These are phyloP conservation scores for Pseudopediastrum boryanum DNA, from an alignment of 139 green algal genomes.

Conservation along the genomic window DNA sequence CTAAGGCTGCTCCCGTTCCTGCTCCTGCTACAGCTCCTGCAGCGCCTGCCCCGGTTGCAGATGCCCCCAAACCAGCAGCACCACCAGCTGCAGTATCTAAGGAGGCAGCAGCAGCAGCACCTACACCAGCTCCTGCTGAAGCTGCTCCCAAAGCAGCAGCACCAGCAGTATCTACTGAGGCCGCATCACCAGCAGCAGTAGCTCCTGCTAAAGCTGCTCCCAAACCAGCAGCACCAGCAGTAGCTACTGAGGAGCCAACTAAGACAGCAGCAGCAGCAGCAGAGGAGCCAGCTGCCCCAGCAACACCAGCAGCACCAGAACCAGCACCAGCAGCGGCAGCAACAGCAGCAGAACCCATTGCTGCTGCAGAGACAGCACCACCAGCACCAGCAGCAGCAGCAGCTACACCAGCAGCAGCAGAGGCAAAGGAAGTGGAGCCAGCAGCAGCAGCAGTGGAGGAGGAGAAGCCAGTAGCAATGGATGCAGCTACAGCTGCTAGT, in stretches of 20 bases:
- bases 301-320: not conserved
- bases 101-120: too few species aligned
- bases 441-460: not conserved
- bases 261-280: constrained; percentile 6
- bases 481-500: not conserved
- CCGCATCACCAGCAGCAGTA: not conserved
- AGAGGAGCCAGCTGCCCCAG: not conserved
- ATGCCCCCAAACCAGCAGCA: too few species aligned
- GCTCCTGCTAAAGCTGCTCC: not conserved
- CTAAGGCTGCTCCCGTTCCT: too few species aligned
- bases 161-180: not conserved
- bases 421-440: not conserved
- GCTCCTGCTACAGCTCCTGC: too few species aligned
- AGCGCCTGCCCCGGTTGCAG: too few species aligned
- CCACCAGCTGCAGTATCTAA: too few species aligned
- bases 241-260: not conserved
- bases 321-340: not conserved
- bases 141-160: too few species aligned
- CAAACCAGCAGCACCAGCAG: not conserved
- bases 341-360: not conserved
- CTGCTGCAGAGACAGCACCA: not conserved
- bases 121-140: too few species aligned
- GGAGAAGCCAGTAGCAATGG: not conserved
- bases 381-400: not conserved
- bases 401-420: not conserved